Evolutionary conservation across 2,329 filamentous ascomycete species (phyloP).

Genomic region (Akanthomyces uredinophilus): DNA sequence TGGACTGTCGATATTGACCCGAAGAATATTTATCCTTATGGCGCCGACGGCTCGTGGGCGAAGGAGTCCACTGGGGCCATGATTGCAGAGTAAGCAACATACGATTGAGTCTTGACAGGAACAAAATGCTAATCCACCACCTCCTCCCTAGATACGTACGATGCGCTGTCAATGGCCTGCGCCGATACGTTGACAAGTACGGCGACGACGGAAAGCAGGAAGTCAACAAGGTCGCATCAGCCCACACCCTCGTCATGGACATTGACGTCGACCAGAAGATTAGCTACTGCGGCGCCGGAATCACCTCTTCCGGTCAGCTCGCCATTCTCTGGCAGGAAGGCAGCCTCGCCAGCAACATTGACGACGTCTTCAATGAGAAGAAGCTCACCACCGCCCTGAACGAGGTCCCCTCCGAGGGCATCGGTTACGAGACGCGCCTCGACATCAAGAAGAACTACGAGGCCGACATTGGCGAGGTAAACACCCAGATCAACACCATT

Average conservation of each 20-base stretch:
- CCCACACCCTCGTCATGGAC: constrained; percentile 42
- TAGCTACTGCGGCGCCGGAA: constrained; percentile 39
- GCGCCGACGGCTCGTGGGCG: constrained; percentile 34
- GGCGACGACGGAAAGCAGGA: constrained; percentile 38
- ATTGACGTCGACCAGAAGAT: constrained; percentile 38
- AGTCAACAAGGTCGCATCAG: constrained; percentile 41
- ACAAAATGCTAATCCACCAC: not conserved
- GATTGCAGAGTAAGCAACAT: constrained; percentile 35
- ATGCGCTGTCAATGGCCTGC: constrained; percentile 36
- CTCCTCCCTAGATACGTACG: constrained; percentile 36
- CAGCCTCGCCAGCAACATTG: constrained; percentile 42
- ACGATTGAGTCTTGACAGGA: not conserved
- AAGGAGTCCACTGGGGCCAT: constrained; percentile 39
- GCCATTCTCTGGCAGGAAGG: constrained; percentile 41
- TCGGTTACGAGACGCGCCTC: constrained; percentile 40
- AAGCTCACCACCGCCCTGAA: constrained; percentile 43
- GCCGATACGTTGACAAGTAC: constrained; percentile 32
- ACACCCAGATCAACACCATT: constrained; percentile 34
- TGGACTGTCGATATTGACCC: constrained; percentile 49
- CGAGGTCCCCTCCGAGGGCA: constrained; percentile 23
- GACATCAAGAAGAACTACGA: constrained; percentile 42
- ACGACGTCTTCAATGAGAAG: constrained; percentile 30
- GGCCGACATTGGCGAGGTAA: constrained; percentile 32
- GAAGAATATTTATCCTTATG: constrained; percentile 43
- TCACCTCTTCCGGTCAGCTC: constrained; percentile 40